Conservation (phyloP, 108 stramenopile genomes). For the Skeletonema menzelii region DNA sequence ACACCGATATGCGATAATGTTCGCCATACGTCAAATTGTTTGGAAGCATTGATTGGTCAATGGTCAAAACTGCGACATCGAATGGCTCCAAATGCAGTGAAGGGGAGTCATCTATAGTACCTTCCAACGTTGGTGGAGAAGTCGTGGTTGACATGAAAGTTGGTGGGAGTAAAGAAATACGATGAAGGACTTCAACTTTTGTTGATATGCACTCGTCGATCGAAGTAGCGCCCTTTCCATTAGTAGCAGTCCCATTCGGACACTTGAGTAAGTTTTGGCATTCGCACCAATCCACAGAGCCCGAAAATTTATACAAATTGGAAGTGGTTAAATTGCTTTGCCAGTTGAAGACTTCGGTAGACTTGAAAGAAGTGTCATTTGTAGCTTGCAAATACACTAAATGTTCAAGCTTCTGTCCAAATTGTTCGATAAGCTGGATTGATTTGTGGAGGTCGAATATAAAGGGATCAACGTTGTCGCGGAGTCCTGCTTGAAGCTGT, state of each 20-base stretch:
- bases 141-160: slow-evolving; percentile 2
- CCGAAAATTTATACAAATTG: slow-evolving; percentile 22
- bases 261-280: slow-evolving; percentile 75
- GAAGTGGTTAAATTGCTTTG: slow-evolving; percentile 1
- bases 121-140: slow-evolving; percentile 25
- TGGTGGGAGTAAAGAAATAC: slow-evolving; percentile 33
- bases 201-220: slow-evolving; percentile 62
- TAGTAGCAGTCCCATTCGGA: slow-evolving; percentile 71
- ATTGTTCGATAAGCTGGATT: slow-evolving; percentile 70
- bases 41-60: slow-evolving; percentile 61
- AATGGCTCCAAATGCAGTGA: slow-evolving; percentile 54
- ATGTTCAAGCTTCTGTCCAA: slow-evolving; percentile 54
- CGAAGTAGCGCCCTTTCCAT: slow-evolving; percentile 29
- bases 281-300: slow-evolving; percentile 71
- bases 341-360: slow-evolving; percentile 1
- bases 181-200: slow-evolving; percentile 41
- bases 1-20: slow-evolving; percentile 75
- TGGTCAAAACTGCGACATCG: slow-evolving; percentile 70
- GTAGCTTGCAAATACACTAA: slow-evolving; percentile 27
- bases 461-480: slow-evolving; percentile 61
- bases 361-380: not conserved
- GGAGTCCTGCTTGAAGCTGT: slow-evolving; percentile 22
- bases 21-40: slow-evolving; percentile 78
- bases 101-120: slow-evolving; percentile 39
- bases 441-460: slow-evolving; percentile 64